These are phyloP conservation scores for Seiridium unicorne DNA, from an alignment of 2,329 filamentous ascomycete genomes.

Conservation along the genomic window DNA sequence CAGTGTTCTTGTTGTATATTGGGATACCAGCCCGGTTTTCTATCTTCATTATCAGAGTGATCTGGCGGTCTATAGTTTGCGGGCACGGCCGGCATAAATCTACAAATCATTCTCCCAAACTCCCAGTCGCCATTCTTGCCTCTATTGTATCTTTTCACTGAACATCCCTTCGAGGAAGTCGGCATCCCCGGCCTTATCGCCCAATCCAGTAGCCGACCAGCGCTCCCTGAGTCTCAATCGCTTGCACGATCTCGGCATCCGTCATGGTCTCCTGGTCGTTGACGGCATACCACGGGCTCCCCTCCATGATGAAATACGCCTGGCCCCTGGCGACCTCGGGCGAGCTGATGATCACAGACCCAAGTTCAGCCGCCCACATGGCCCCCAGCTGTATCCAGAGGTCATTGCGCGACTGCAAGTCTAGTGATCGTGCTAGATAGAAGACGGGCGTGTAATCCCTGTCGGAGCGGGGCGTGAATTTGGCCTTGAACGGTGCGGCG, in stretches of 20 bases:
- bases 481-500: slow-evolving; percentile 22
- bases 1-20: too few relatives aligned
- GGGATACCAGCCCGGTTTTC: too few relatives aligned
- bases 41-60: too few relatives aligned
- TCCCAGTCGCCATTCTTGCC: too few relatives aligned
- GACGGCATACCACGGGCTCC: slow-evolving; percentile 26
- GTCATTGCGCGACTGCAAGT: slow-evolving; percentile 12
- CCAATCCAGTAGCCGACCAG: slow-evolving; percentile 27
- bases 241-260: slow-evolving; percentile 26
- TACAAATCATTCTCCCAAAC: too few relatives aligned
- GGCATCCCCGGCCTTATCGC: not conserved
- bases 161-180: not conserved
- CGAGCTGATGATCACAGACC: slow-evolving; percentile 13
- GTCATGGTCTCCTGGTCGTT: slow-evolving; percentile 28
- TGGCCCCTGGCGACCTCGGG: slow-evolving; percentile 19
- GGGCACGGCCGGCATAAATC: too few relatives aligned
- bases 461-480: slow-evolving; percentile 28
- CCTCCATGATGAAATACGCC: slow-evolving; percentile 24
- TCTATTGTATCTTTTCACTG: not conserved
- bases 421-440: slow-evolving; percentile 23
- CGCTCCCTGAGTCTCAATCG: slow-evolving; percentile 20
- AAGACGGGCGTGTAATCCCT: slow-evolving; percentile 27
- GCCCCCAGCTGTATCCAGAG: slow-evolving; percentile 24
- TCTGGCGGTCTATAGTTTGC: too few relatives aligned
- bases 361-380: slow-evolving; percentile 22